Percentiles rank a stretch among this genome's conserved stretches.
Conservation (phyloP, 108 stramenopile species). For the Tribonema minus region DNA sequence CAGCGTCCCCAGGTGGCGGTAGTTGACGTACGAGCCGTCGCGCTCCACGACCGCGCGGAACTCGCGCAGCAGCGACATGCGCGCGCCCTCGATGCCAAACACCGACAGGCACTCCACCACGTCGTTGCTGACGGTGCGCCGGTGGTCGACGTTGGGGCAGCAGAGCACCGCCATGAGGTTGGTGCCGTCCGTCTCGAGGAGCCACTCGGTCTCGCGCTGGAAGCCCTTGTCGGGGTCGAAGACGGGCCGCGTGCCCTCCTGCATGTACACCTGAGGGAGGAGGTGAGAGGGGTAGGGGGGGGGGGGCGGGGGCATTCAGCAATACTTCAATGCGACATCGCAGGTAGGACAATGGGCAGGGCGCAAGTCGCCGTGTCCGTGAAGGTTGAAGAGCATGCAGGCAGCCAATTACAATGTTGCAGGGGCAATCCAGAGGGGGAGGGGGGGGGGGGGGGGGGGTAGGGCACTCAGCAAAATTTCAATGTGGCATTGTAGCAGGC, state of each 20-base stretch:
- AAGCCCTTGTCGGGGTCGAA: constrained; percentile 79
- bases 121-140: constrained; percentile 84
- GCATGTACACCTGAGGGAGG: constrained; percentile 81
- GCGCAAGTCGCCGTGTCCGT: too few relatives aligned
- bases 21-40: constrained; percentile 97
- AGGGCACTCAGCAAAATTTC: too few relatives aligned
- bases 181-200: constrained; percentile 95
- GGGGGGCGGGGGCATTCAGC: too few relatives aligned
- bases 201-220: constrained; percentile 75
- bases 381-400: too few relatives aligned
- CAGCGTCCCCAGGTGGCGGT: constrained; percentile 92
- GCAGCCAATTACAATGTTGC: too few relatives aligned
- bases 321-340: too few relatives aligned
- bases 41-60: constrained; percentile 52
- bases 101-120: constrained; percentile 91
- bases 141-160: constrained; percentile 69
- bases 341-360: too few relatives aligned
- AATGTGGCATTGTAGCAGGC: too few relatives aligned
- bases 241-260: constrained; percentile 69
- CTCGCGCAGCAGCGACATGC: constrained; percentile 51
- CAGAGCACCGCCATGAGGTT: constrained; percentile 78
- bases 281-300: too few relatives aligned
- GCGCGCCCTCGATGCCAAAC: constrained; percentile 93
- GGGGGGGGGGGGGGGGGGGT: too few relatives aligned
- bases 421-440: too few relatives aligned